phyloP scores from a whole-genome alignment of 2,329 filamentous ascomycete species.

The Pyrenophora tritici-repentis region DNA sequence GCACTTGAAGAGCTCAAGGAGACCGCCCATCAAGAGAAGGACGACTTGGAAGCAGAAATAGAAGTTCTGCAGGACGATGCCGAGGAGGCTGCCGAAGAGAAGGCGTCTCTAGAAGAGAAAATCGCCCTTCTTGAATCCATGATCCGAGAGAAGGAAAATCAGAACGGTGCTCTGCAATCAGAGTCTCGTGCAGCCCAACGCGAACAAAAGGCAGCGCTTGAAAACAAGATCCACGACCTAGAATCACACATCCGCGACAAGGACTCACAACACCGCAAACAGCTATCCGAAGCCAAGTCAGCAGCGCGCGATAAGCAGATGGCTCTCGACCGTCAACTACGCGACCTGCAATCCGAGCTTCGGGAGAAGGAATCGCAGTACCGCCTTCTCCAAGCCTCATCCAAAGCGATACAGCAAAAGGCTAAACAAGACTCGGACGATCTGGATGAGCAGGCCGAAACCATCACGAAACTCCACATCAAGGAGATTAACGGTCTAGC shows the following conservation, averaged over 20 bases:
- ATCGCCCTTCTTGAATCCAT: conserved; percentile 49
- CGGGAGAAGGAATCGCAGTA: conserved; percentile 36
- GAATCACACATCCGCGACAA: conserved; percentile 38
- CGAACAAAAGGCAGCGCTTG: conserved; percentile 48
- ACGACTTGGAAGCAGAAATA: conserved; percentile 63
- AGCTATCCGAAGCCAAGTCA: conserved; percentile 35
- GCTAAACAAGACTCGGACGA: conserved; percentile 38
- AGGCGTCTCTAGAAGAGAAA: conserved; percentile 64
- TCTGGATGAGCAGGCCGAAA: conserved; percentile 57
- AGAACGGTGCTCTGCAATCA: conserved; percentile 24
- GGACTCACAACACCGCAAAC: conserved; percentile 34
- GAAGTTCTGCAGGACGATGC: conserved; percentile 52
- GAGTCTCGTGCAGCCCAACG: conserved; percentile 62
- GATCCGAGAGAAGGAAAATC: conserved; percentile 46
- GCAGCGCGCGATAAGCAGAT: conserved; percentile 50
- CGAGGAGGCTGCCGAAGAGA: conserved; percentile 53
- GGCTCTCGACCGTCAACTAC: conserved; percentile 57
- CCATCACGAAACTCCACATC: conserved; percentile 70
- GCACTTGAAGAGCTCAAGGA: conserved; percentile 59
- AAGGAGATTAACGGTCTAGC: conserved; percentile 80
- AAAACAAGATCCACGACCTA: conserved; percentile 57
- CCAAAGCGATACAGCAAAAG: conserved; percentile 36
- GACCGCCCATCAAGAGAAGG: conserved; percentile 50
- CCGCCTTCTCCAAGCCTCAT: conserved; percentile 33
- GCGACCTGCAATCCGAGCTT: conserved; percentile 26